These are phyloP conservation scores for Hypoxylon crocopeplum DNA, from an alignment of 495 filamentous ascomycete species.

Conservation along the genomic window DNA sequence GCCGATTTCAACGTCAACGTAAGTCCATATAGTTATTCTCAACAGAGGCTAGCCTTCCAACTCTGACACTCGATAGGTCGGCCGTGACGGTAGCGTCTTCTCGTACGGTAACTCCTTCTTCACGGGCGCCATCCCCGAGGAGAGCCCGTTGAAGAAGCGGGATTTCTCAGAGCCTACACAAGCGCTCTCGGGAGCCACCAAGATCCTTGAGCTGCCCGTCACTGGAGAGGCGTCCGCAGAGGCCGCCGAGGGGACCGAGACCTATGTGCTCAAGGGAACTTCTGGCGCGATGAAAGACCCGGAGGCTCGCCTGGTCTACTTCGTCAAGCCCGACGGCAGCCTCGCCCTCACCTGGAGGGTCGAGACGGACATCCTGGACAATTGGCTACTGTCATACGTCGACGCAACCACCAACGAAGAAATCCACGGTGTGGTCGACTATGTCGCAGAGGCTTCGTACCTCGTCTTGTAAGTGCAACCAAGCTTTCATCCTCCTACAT, in stretches of 20 bases:
- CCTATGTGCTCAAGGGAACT: conserved; percentile 47
- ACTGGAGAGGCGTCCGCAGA: conserved; percentile 44
- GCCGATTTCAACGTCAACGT: conserved; percentile 64
- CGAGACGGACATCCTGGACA: conserved; percentile 56
- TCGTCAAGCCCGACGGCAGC: conserved; percentile 47
- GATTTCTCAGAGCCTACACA: conserved; percentile 42
- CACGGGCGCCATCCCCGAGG: conserved; percentile 43
- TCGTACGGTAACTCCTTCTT: conserved; percentile 54
- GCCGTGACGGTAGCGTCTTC: conserved; percentile 48
- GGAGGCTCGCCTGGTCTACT: conserved; percentile 53
- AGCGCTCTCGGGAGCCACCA: conserved; percentile 45
- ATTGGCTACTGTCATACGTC: conserved; percentile 59
- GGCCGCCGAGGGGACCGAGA: conserved; percentile 39
- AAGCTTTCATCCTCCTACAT: background rate
- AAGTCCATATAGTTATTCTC: conserved; percentile 16
- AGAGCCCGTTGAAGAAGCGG: conserved; percentile 44
- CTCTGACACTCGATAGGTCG: conserved; percentile 43
- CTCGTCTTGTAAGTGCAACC: conserved; percentile 45
- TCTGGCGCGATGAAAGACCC: conserved; percentile 50
- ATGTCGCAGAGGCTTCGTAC: conserved; percentile 55
- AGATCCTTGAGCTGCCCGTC: conserved; percentile 45
- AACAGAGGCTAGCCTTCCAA: background rate
- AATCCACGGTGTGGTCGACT: conserved; percentile 54
- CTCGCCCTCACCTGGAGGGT: conserved; percentile 57
- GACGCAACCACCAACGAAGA: conserved; percentile 50